These are phyloP conservation scores for Agapanthus africanus DNA, from an alignment of 106 monocot species.

Conservation along the genomic window DNA sequence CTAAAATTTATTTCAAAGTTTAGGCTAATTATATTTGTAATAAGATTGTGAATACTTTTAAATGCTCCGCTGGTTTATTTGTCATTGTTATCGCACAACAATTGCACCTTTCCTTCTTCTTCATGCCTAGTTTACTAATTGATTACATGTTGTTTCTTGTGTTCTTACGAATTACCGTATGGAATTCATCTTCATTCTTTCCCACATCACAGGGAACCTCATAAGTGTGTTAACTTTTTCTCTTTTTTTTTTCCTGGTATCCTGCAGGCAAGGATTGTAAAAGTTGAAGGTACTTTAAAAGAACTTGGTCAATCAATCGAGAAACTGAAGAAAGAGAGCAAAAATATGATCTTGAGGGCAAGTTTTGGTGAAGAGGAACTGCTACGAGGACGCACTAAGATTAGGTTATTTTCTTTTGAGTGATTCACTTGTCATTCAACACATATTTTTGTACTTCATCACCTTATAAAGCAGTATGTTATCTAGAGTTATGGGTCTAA, in stretches of 20 bases:
- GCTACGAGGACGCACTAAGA: constrained; percentile 9
- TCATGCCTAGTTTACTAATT: neutral
- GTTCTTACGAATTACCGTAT: neutral
- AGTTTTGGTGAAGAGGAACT: constrained; percentile 17
- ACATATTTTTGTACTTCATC: neutral
- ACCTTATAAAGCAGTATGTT: neutral
- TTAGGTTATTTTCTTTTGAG: neutral
- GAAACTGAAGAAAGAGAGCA: constrained; percentile 25
- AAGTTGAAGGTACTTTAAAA: constrained; percentile 15
- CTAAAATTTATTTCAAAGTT: neutral
- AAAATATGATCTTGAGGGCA: constrained; percentile 26
- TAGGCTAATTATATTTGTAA: neutral
- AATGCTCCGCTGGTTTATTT: neutral
- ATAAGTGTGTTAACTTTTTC: neutral
- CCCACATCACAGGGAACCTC: neutral
- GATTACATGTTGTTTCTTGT: neutral
- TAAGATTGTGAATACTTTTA: neutral
- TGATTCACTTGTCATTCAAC: neutral
- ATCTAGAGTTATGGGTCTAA: neutral
- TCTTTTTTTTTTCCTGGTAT: constrained; percentile 3
- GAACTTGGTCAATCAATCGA: constrained; percentile 16
- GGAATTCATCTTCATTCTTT: neutral
- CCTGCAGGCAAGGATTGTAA: constrained; percentile 18
- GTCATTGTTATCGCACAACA: neutral
- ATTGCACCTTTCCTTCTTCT: neutral